Percentiles rank a stretch among this genome's conserved stretches.
These are phyloP conservation scores for Brasilioporus rufonigricans DNA, from an alignment of 768 basidiomycete species.

Conservation along the genomic window DNA sequence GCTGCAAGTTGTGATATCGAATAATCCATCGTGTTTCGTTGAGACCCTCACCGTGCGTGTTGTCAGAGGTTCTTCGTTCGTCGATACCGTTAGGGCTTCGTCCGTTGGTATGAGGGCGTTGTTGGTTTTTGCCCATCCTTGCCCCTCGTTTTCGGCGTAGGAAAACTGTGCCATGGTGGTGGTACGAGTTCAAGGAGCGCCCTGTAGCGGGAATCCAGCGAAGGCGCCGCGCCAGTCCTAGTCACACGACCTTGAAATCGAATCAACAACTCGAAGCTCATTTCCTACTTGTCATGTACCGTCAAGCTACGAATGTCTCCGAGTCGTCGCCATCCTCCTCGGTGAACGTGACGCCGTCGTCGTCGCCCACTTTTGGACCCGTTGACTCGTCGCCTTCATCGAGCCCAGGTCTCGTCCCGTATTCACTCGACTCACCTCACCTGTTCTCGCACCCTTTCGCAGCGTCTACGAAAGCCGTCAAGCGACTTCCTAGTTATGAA, in stretches of 20 bases:
- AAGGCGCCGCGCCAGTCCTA: no score
- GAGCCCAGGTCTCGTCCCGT: slow-evolving; percentile 29
- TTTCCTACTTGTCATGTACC: slow-evolving; percentile 11
- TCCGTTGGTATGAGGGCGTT: no score
- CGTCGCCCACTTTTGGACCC: slow-evolving; percentile 43
- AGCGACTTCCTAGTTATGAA: slow-evolving; percentile 45
- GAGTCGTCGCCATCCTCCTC: slow-evolving; percentile 17
- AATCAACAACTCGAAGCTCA: neutral
- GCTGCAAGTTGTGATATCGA: no score
- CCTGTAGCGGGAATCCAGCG: no score
- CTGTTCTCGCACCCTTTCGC: slow-evolving; percentile 50
- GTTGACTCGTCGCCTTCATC: slow-evolving; percentile 38
- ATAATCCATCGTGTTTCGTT: no score
- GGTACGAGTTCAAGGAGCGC: no score
- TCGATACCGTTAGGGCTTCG: no score
- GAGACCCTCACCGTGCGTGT: no score
- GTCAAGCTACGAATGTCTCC: neutral
- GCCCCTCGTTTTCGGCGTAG: no score
- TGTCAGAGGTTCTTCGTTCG: no score
- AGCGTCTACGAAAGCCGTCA: slow-evolving; percentile 50
- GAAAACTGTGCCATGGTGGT: no score
- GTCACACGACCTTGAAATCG: slow-evolving; percentile 9
- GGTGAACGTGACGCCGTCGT: slow-evolving; percentile 44
- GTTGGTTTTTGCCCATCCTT: no score
- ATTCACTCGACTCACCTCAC: slow-evolving; percentile 33